phyloP scores from a whole-genome alignment of 2,329 filamentous ascomycete genomes.

The Verticillium nubilum region DNA sequence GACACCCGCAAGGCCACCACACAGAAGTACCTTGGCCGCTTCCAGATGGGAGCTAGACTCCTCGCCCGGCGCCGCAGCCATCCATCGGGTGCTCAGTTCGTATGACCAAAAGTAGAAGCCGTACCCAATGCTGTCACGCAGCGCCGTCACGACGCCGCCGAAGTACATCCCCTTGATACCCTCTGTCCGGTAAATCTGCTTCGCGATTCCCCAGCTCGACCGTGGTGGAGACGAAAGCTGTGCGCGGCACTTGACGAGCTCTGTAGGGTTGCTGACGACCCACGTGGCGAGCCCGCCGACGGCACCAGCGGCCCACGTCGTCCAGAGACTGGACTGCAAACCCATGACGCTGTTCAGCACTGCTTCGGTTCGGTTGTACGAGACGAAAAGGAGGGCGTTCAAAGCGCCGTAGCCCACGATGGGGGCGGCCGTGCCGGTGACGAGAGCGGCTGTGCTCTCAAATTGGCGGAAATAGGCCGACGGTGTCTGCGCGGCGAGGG shows the following conservation, averaged over 20 bases:
- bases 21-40: slow-evolving; percentile 65
- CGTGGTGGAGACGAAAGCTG: slow-evolving; percentile 51
- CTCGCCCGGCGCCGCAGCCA: slow-evolving; percentile 28
- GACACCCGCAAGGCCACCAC: slow-evolving; percentile 81
- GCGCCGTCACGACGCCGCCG: slow-evolving; percentile 74
- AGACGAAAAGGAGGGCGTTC: slow-evolving; percentile 84
- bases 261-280: slow-evolving; percentile 80
- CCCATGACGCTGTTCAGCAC: slow-evolving; percentile 42
- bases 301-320: slow-evolving; percentile 75
- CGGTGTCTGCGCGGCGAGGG: slow-evolving; percentile 7
- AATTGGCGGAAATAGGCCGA: slow-evolving; percentile 23
- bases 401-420: slow-evolving; percentile 86
- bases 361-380: slow-evolving; percentile 79
- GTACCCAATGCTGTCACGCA: slow-evolving; percentile 87
- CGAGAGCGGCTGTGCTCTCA: slow-evolving; percentile 30
- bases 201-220: slow-evolving; percentile 61
- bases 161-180: slow-evolving; percentile 71
- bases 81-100: slow-evolving; percentile 62
- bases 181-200: slow-evolving; percentile 48
- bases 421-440: slow-evolving; percentile 72
- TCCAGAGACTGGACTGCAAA: slow-evolving; percentile 45
- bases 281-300: slow-evolving; percentile 80
- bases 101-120: slow-evolving; percentile 98
- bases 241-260: slow-evolving; percentile 83
- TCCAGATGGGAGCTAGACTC: slow-evolving; percentile 26